Evolutionary conservation across 495 filamentous ascomycete species (phyloP).

Genomic region (Xylaria bambusicola): DNA sequence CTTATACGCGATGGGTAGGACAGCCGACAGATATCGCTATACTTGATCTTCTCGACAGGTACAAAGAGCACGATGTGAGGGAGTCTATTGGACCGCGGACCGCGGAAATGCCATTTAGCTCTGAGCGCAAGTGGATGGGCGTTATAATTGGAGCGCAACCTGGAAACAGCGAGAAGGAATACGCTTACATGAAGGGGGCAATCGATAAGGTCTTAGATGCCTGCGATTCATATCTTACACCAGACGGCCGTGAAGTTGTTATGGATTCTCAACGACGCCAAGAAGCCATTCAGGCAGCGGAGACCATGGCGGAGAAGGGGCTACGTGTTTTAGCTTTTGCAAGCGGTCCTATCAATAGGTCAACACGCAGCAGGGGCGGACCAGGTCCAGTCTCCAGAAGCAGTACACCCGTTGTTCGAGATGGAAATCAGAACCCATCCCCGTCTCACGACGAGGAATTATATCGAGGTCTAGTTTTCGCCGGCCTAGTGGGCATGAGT

Average conservation of each 20-base stretch:
- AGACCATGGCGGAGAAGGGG: slow-evolving; percentile 89
- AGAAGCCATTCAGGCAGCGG: slow-evolving; percentile 77
- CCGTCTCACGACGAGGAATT: slow-evolving; percentile 63
- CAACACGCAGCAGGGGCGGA: slow-evolving; percentile 36
- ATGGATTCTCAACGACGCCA: slow-evolving; percentile 76
- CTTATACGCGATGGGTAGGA: slow-evolving; percentile 88
- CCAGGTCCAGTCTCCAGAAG: slow-evolving; percentile 27
- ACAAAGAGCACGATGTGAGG: slow-evolving; percentile 87
- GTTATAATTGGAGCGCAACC: slow-evolving; percentile 72
- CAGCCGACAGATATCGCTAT: slow-evolving; percentile 97
- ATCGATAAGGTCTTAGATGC: slow-evolving; percentile 82
- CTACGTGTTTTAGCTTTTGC: slow-evolving; percentile 90
- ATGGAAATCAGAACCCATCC: slow-evolving; percentile 42
- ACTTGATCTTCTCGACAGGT: slow-evolving; percentile 84
- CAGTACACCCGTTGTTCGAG: slow-evolving; percentile 31
- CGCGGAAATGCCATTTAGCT: slow-evolving; percentile 91
- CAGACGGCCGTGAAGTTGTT: slow-evolving; percentile 82
- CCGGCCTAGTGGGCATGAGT: slow-evolving; percentile 93
- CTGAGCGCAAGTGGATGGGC: slow-evolving; percentile 99
- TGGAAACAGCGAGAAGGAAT: slow-evolving; percentile 57
- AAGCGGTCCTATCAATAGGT: slow-evolving; percentile 61
- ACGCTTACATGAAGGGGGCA: slow-evolving; percentile 93
- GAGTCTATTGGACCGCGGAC: slow-evolving; percentile 77
- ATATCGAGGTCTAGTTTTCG: slow-evolving; percentile 83
- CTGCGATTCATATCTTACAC: slow-evolving; percentile 88